Evolutionary conservation across 306 rosid genomes (phyloP).

Genomic region (Dalbergia cochinchinensis): DNA sequence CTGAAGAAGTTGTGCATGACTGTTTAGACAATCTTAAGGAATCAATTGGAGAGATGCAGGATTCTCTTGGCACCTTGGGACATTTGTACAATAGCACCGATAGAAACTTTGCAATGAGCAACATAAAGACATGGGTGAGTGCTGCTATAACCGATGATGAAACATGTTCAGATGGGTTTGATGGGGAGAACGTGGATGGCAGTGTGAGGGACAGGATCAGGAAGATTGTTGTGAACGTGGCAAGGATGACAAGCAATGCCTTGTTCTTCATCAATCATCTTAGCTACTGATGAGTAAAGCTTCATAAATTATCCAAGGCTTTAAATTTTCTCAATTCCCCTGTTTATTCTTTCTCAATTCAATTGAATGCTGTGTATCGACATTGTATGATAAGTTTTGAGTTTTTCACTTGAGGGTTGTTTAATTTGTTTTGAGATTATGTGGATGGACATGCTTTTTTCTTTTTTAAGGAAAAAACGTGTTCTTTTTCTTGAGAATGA

Average conservation of each 20-base stretch:
- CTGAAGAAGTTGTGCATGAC: conserved; percentile 48
- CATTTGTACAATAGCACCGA: conserved; percentile 25
- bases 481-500: too few relatives aligned
- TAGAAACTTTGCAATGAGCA: conserved; percentile 46
- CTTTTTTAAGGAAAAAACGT: too few relatives aligned
- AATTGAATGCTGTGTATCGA: too few relatives aligned
- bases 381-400: too few relatives aligned
- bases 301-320: background rate
- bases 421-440: too few relatives aligned
- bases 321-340: background rate
- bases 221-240: conserved; percentile 33
- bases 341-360: background rate
- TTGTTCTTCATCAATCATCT: conserved; percentile 58
- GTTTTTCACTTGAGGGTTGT: too few relatives aligned
- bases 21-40: conserved; percentile 51
- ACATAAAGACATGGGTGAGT: conserved; percentile 57
- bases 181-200: conserved; percentile 44
- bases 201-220: conserved; percentile 36
- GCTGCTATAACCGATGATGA: conserved; percentile 53
- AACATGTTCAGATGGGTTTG: conserved; percentile 62
- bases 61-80: conserved; percentile 46
- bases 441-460: too few relatives aligned
- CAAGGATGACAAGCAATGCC: conserved; percentile 59
- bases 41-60: conserved; percentile 43
- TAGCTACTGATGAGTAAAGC: conserved; percentile 22